Evolutionary conservation across 768 basidiomycete genomes (phyloP).

Genomic region (Leucocoprinus leucothites): DNA sequence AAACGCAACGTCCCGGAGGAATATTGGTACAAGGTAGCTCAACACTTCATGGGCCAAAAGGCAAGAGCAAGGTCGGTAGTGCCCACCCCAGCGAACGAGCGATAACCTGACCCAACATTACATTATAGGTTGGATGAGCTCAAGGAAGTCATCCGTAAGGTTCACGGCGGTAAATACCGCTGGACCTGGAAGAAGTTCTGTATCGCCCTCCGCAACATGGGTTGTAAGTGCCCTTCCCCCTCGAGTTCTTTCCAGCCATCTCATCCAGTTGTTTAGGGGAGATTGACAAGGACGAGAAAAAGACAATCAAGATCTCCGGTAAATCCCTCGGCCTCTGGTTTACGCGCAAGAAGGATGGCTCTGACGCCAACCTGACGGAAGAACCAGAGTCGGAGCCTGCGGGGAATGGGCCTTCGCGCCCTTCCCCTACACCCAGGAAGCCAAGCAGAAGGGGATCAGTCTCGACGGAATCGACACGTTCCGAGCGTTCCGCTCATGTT

Average conservation of each 20-base stretch:
- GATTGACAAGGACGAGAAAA: slow-evolving; percentile 57
- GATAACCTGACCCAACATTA: neutral
- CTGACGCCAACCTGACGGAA: slow-evolving; percentile 2
- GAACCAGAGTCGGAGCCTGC: slow-evolving; percentile 18
- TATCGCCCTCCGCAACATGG: slow-evolving; percentile 77
- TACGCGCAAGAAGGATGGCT: slow-evolving; percentile 41
- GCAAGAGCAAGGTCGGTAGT: slow-evolving; percentile 52
- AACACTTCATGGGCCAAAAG: slow-evolving; percentile 69
- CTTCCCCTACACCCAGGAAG: slow-evolving; percentile 25
- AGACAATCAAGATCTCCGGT: slow-evolving; percentile 57
- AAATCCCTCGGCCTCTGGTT: slow-evolving; percentile 54
- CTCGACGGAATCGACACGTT: slow-evolving; percentile 11
- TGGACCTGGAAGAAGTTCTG: slow-evolving; percentile 86
- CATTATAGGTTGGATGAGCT: slow-evolving; percentile 56
- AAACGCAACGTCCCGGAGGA: slow-evolving; percentile 73
- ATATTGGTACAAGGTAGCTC: slow-evolving; percentile 80
- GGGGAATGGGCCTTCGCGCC: slow-evolving; percentile 14
- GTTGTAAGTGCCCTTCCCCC: slow-evolving; percentile 50
- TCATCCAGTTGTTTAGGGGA: slow-evolving; percentile 48
- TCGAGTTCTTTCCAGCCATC: neutral
- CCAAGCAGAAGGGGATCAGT: slow-evolving; percentile 21
- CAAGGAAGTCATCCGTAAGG: slow-evolving; percentile 68
- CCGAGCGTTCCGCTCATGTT: neutral
- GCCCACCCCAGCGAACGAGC: neutral
- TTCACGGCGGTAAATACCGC: slow-evolving; percentile 73